Evolutionary conservation across 2,329 filamentous ascomycete genomes (phyloP).

Genomic region (Thermochaetoides dissita): DNA sequence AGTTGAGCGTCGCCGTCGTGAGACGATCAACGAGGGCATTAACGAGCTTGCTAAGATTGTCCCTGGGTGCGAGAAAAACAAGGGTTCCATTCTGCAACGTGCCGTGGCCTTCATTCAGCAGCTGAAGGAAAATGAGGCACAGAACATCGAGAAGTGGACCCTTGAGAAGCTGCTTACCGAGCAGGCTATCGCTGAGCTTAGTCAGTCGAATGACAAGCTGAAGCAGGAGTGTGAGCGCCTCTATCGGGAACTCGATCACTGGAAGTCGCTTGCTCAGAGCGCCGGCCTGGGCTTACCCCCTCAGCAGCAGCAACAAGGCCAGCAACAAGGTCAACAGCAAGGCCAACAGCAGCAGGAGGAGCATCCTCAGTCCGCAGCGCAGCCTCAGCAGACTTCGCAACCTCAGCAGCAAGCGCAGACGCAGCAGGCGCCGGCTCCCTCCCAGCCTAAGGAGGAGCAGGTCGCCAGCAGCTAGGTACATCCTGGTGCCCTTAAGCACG

Average conservation of each 20-base stretch:
- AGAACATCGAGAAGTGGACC: slow-evolving; percentile 91
- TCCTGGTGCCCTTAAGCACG: not conserved
- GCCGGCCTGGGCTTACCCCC: slow-evolving; percentile 36
- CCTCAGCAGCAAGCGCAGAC: too few species aligned
- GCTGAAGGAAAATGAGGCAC: slow-evolving; percentile 82
- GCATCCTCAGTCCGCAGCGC: too few species aligned
- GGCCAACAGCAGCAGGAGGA: too few species aligned
- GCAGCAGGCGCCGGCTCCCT: too few species aligned
- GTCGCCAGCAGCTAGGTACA: slow-evolving; percentile 11
- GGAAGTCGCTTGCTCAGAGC: slow-evolving; percentile 56
- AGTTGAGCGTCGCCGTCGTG: slow-evolving; percentile 92
- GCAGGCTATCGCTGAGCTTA: slow-evolving; percentile 79
- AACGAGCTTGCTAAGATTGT: slow-evolving; percentile 97
- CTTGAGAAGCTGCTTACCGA: slow-evolving; percentile 81
- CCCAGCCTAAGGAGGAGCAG: slow-evolving; percentile 21
- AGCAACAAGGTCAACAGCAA: too few species aligned
- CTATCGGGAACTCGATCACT: slow-evolving; percentile 64
- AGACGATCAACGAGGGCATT: slow-evolving; percentile 98
- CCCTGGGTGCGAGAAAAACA: slow-evolving; percentile 96
- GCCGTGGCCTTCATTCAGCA: slow-evolving; percentile 91
- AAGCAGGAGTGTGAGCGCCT: slow-evolving; percentile 67
- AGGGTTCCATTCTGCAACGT: slow-evolving; percentile 86
- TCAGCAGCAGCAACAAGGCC: not conserved
- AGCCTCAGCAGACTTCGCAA: too few species aligned
- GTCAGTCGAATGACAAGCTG: slow-evolving; percentile 72